Base-by-base conservation (phyloP, 164 flowering plant genomes). In the Annona squamosa region DNA sequence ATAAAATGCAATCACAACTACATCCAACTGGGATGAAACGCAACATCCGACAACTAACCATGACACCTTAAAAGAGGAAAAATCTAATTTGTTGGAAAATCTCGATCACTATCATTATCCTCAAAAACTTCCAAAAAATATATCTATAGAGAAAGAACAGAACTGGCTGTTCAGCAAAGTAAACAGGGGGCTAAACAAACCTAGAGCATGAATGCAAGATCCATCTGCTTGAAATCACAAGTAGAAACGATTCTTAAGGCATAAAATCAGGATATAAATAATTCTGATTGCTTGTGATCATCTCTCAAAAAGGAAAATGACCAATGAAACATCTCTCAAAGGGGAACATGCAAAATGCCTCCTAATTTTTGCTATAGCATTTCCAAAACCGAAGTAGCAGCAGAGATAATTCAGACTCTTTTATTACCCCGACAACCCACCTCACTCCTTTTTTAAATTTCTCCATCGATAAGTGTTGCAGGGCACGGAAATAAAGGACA, bases 401-500 rank as follows among this genome's bases (percentile, higher is more conserved):
- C 59, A 52, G 59, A 52, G 37, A 26, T 26, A 52, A 52, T 10
- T 52, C 13, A 10, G 13, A 52, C 13, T 52, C 48, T n/a, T 42
- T 13, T 70, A 66, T 71, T 71, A 70, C 68, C 73, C 64, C 18
- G 48, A 71, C 44, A 59, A 66, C 3, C 17, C 68, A 71, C 41
- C 48, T 61, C 74, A 71, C 70, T 13, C n/a, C 18, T 46, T 74
- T 69, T 62, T 57, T 59, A 44, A 67, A 46, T 26, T 63, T 73
- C 62, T 70, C 76, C 76, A 70, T 73, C 3, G 48, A 73, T 9
- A 63, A 4, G 52, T 16, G 62, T 69, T 13, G 56, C 66, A 44
- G 41, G 13, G 46, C 62, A 46, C 66, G 41, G 46, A 66, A 3
- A 67, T 37, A 71, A 10, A 67, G n/a, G 43, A 69, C 56, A 6